Percentiles rank a stretch among this genome's conserved stretches.
These are phyloP conservation scores for Penicillium pancosmium DNA, from an alignment of 495 filamentous ascomycete genomes.

Conservation along the genomic window DNA sequence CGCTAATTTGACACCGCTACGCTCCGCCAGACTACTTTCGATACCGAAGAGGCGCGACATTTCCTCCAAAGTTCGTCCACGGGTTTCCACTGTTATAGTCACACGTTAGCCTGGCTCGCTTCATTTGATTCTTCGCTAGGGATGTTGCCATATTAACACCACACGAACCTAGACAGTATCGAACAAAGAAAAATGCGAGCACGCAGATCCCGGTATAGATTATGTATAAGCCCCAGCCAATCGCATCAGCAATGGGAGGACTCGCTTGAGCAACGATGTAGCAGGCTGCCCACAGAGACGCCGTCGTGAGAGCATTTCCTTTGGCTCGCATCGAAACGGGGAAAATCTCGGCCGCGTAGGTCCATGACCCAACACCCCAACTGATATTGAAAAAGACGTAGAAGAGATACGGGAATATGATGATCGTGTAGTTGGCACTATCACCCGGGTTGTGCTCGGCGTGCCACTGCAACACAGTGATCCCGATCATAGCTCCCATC, in stretches of 20 bases:
- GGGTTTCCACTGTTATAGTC: slow-evolving; percentile 18
- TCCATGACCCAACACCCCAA: slow-evolving; percentile 29
- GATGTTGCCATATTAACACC: background rate
- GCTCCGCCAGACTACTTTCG: slow-evolving; percentile 20
- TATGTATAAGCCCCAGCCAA: slow-evolving; percentile 72
- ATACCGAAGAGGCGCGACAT: slow-evolving; percentile 27
- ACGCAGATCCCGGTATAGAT: slow-evolving; percentile 69
- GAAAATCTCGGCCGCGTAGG: slow-evolving; percentile 30
- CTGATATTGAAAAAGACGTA: slow-evolving; percentile 66
- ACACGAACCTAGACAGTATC: slow-evolving; percentile 19
- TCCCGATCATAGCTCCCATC: slow-evolving; percentile 70
- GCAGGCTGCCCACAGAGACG: slow-evolving; percentile 33
- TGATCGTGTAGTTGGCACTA: slow-evolving; percentile 69
- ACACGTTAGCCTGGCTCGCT: background rate
- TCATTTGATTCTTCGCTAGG: background rate
- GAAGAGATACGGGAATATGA: slow-evolving; percentile 77
- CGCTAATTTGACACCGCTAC: slow-evolving; percentile 9
- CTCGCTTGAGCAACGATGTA: slow-evolving; percentile 69
- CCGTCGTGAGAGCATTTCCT: slow-evolving; percentile 29
- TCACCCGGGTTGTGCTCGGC: slow-evolving; percentile 35
- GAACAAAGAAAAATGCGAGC: slow-evolving; percentile 54
- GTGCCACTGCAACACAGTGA: slow-evolving; percentile 56
- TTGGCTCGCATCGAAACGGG: slow-evolving; percentile 32
- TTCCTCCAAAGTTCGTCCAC: slow-evolving; percentile 21
- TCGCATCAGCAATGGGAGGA: slow-evolving; percentile 63